Evolutionary conservation across 1,139 yeast genomes (phyloP).

Genomic region (Saccharomyces hybrid): DNA sequence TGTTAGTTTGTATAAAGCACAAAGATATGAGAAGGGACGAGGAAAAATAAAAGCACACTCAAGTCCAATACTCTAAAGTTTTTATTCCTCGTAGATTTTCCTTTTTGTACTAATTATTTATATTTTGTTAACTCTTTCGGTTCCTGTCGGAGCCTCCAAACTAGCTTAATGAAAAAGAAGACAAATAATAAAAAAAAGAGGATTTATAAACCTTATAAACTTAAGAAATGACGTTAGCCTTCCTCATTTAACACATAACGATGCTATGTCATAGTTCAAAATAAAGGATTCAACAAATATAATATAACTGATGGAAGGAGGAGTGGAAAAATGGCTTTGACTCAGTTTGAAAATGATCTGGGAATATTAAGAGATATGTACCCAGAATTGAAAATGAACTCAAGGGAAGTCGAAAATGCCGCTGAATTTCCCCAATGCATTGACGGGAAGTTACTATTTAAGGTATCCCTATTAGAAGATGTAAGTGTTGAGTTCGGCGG

Average conservation of each 20-base stretch:
- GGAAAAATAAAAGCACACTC: too few species aligned
- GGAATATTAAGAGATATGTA: conserved; percentile 44
- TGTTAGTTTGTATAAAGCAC: not conserved
- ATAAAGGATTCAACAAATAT: not conserved
- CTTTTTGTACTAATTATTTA: not conserved
- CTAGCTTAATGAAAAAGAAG: not conserved
- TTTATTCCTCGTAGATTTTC: not conserved
- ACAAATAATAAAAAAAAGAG: not conserved
- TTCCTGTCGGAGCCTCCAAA: not conserved
- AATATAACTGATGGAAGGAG: not conserved
- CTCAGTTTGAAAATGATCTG: conserved; percentile 36
- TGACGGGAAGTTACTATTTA: conserved; percentile 14
- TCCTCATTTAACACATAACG: not conserved
- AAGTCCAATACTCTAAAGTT: not conserved
- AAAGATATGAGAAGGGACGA: not conserved
- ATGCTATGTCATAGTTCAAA: not conserved
- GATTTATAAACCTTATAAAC: not conserved
- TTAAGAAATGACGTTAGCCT: not conserved
- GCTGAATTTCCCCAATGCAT: conserved; percentile 6
- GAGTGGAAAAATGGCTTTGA: not conserved
- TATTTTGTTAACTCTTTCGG: not conserved
- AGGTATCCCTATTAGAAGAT: conserved; percentile 9
- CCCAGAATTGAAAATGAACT: conserved; percentile 37
- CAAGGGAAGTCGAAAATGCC: conserved; percentile 1
- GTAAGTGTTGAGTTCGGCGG: conserved; percentile 8